phyloP scores from a whole-genome alignment of 2,329 filamentous ascomycete genomes.

The Fusarium redolens region DNA sequence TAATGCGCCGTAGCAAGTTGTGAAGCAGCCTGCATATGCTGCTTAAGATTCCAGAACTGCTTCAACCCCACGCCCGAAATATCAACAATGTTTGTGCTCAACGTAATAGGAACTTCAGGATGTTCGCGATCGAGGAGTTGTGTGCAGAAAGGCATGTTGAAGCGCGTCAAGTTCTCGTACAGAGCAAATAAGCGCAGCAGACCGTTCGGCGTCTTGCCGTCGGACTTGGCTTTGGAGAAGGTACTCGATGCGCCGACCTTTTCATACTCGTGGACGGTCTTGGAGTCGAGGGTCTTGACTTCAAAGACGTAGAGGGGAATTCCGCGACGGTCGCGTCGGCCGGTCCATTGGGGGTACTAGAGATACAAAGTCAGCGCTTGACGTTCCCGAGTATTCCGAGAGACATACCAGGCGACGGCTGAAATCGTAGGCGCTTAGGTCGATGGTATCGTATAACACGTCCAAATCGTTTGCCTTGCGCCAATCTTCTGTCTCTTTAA shows the following conservation, averaged over 20 bases:
- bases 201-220: slow-evolving; percentile 76
- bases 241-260: slow-evolving; percentile 68
- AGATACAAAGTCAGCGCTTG: slow-evolving; percentile 7
- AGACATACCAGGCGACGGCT: slow-evolving; percentile 75
- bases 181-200: slow-evolving; percentile 89
- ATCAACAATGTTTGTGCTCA: slow-evolving; percentile 95
- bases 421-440: slow-evolving; percentile 84
- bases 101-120: slow-evolving; percentile 86
- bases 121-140: slow-evolving; percentile 77
- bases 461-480: slow-evolving; percentile 82
- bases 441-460: slow-evolving; percentile 86
- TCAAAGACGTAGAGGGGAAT: slow-evolving; percentile 94
- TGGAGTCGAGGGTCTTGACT: slow-evolving; percentile 83
- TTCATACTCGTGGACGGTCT: slow-evolving; percentile 83
- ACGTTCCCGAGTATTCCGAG: neutral
- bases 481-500: slow-evolving; percentile 90
- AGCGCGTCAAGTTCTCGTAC: slow-evolving; percentile 92
- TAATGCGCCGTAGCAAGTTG: slow-evolving; percentile 92
- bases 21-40: slow-evolving; percentile 93
- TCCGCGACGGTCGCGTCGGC: slow-evolving; percentile 87
- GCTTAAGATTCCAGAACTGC: slow-evolving; percentile 96
- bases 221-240: slow-evolving; percentile 70
- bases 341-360: slow-evolving; percentile 95
- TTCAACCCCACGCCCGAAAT: slow-evolving; percentile 87
- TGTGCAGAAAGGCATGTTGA: slow-evolving; percentile 86